Conservation (phyloP, 225 moss, liverwort and hornwort genomes). For the Pseudisothecium myosuroides region DNA sequence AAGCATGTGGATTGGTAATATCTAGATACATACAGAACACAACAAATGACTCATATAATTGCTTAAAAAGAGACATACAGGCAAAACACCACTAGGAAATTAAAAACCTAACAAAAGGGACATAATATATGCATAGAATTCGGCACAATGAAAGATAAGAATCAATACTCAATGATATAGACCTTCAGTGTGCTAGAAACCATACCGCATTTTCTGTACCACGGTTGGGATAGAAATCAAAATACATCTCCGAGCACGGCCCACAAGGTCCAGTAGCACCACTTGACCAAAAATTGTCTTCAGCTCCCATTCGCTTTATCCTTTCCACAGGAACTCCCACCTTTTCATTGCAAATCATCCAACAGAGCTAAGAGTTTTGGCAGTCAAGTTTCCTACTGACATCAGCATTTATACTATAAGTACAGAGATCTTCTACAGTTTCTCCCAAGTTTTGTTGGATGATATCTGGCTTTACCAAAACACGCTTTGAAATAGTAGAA, state of each 20-base stretch:
- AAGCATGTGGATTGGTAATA: neutral
- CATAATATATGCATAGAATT: neutral
- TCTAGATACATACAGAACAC: neutral
- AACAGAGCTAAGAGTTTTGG: neutral
- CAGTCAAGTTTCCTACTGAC: neutral
- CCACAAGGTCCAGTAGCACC: conserved; percentile 96
- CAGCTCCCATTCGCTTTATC: conserved; percentile 93
- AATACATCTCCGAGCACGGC: conserved; percentile 99
- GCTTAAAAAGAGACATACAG: neutral
- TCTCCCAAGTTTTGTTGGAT: neutral
- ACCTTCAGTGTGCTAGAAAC: neutral
- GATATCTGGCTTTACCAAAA: neutral
- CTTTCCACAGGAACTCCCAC: conserved; percentile 73
- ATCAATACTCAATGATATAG: neutral
- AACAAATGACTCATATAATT: neutral
- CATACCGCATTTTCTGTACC: conserved; percentile 63
- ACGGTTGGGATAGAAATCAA: conserved; percentile 78
- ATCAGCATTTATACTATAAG: neutral
- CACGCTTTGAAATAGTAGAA: neutral
- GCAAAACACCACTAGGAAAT: neutral
- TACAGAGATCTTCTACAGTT: neutral
- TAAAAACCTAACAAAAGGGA: neutral
- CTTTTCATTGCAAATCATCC: conserved; percentile 27
- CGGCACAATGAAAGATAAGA: neutral
- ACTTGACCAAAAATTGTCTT: conserved; percentile 94